Base-by-base conservation (phyloP, 1,284 basidiomycete genomes). In the Porphyrellus sp. region DNA sequence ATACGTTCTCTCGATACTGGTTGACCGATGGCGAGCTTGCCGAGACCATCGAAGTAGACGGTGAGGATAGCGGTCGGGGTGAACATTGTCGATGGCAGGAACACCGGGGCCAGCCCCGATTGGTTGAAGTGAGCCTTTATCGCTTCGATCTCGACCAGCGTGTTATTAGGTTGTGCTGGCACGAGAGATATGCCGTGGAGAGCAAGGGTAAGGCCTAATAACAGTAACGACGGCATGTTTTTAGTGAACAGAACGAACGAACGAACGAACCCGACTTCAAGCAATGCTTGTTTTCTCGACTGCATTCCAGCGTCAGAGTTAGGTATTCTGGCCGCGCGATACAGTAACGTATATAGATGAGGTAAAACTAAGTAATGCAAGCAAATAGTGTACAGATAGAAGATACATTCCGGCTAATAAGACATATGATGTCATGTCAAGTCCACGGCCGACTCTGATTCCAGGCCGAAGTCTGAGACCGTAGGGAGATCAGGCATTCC, bases 111-210 rank as follows among this genome's bases (percentile, higher is more conserved):
- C 54, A 89, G 72, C 45, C 71, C 74, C 8, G 85, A 74, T 57
- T 80, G 77, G 18, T 56, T 66, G 65, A 86, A 85, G 60, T 85
- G 80, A 20, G 84, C 85, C 59, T 82, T 67, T 49, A 85, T 79
- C 31, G 77, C 81, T 55, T 72, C 72, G 37, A 84, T 69, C 46
- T 74, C 71, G 47, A 81, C 58, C 12, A 64, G 54, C 18, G 64
- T 64, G 48, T 66, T 67, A 50, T 68, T 70, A 44, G 65, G 62
- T 61, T 82, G 79, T 21, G 77, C 76, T 34, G 65, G 57, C 51
- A 70, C 72, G 61, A 77, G 66, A 46, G 73, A 69, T 20, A 53
- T 20, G 23, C 18, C 33, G 47, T 72, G 60, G 59, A 82, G 59
- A 51, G 70, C 60, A 41, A 76, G 60, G 56, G 70, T 62, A 53